Base-by-base conservation (phyloP, 31 red algal species). In the Asparagopsis taxiformis region DNA sequence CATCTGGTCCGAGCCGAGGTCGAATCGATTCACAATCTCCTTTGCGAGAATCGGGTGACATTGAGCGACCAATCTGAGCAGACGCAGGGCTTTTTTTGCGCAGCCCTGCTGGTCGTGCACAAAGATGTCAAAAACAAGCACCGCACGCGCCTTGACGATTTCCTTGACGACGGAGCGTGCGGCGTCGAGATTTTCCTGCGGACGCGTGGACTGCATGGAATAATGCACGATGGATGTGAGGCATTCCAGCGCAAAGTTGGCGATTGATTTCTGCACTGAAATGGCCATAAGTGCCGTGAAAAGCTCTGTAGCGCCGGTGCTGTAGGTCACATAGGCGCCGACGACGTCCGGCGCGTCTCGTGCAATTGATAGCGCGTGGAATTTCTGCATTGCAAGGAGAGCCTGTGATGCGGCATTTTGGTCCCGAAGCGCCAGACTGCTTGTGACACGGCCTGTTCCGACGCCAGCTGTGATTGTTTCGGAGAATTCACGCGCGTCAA, bases 311-410 rank as follows among this genome's bases (percentile, higher is more conserved):
- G 59, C 80, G 43, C 59, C 68, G 21, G 80, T 16, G 52, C 80
- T 85, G 50, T 68, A 68, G 16, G 24, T 23, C 2, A 85, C 59
- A 23, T 85, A 85, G 59, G 80, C 69, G 31, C 69, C 80, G 70
- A 85, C 61, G 34, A 85, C 80, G 49, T 85, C 80, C 2, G 70
- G 69, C 0, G 80, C 9, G 1, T 55, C 9, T 28, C 33, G 49
- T 0, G 44, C 31, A 5, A 51, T 57, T 29, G 80, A 57, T 1
- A 36, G 30, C 8, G 55, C 33, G 10, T 50, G 61, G 37, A 85
- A 85, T 13, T 35, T 59, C 34, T 68, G 29, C 20, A 85, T 32
- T 5, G 80, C 80, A 7, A 31, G 65, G 8, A 61, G 21, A 30
- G 80, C 80, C 16, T 57, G 10, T 9, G 80, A 13, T 1, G 67